A percentile compares a stretch with the other conserved stretches of the same genome.
phyloP scores from a whole-genome alignment of 352 stramenopile species.

The Pythium volutum region DNA sequence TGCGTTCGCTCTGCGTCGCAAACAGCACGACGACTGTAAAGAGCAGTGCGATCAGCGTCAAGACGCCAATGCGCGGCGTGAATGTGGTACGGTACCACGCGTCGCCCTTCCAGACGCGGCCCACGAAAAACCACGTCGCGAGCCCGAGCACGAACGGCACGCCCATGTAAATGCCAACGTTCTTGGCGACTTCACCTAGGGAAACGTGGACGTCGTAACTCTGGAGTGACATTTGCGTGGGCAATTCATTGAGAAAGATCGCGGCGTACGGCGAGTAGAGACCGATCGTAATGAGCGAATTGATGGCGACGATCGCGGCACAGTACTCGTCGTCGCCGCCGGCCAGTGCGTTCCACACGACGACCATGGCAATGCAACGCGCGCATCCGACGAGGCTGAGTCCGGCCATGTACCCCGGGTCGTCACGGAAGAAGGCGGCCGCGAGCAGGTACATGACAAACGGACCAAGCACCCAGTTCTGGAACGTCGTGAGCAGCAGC shows the following conservation, averaged over 20 bases:
- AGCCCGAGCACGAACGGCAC: conserved; percentile 57
- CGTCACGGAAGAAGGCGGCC: conserved; percentile 43
- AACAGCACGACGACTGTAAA: conserved; percentile 76
- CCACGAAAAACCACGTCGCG: conserved; percentile 34
- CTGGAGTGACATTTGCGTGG: conserved; percentile 34
- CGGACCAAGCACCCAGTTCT: conserved; percentile 64
- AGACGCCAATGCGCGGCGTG: conserved; percentile 36
- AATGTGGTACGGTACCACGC: conserved; percentile 53
- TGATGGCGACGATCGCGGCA: conserved; percentile 64
- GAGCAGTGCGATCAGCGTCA: conserved; percentile 57
- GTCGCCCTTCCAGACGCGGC: conserved; percentile 37
- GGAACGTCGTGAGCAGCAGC: conserved; percentile 45
- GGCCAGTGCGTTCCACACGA: conserved; percentile 75
- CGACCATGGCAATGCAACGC: conserved; percentile 80
- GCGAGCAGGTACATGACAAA: conserved; percentile 56
- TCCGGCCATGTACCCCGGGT: conserved; percentile 53
- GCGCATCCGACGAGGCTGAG: conserved; percentile 68
- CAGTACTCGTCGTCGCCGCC: conserved; percentile 64
- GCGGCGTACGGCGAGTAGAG: conserved; percentile 62
- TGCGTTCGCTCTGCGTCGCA: conserved; percentile 62
- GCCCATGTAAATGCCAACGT: conserved; percentile 72
- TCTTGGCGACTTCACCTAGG: conserved; percentile 39
- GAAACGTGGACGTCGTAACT: conserved; percentile 42
- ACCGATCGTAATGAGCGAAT: conserved; percentile 57
- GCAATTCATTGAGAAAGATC: conserved; percentile 52